Conservation (phyloP, 2,329 filamentous ascomycete genomes). For the Seiridium cupressi region DNA sequence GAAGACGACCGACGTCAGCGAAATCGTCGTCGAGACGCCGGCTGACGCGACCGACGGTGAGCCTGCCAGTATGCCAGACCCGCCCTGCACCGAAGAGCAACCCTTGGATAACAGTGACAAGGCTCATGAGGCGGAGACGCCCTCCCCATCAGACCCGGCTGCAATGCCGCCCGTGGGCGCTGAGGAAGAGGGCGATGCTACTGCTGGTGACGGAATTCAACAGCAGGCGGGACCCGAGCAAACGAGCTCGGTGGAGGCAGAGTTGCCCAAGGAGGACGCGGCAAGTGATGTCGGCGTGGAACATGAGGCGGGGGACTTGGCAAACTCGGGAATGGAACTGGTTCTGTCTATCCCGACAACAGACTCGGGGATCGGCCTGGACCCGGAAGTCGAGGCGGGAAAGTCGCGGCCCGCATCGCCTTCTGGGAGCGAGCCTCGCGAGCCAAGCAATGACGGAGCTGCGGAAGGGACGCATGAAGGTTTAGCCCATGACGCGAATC, state of each 20-base stretch:
- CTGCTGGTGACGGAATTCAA: not conserved
- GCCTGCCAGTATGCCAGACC: not conserved
- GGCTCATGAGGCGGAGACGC: not conserved
- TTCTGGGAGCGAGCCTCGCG: conserved; percentile 1
- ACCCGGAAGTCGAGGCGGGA: not conserved
- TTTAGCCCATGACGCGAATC: not conserved
- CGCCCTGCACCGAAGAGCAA: not conserved
- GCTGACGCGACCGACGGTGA: not conserved
- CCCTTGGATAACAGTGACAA: conserved; percentile 3
- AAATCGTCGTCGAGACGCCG: not conserved
- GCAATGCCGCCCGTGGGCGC: not conserved
- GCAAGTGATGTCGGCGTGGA: not conserved
- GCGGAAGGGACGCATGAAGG: not conserved
- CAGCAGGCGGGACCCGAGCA: not conserved
- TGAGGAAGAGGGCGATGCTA: not conserved
- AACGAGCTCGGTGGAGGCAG: not conserved
- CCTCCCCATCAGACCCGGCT: not conserved
- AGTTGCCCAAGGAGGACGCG: not conserved
- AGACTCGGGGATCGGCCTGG: not conserved
- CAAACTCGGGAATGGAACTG: too few species aligned
- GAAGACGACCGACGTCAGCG: not conserved
- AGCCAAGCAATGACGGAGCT: not conserved
- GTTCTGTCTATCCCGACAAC: not conserved
- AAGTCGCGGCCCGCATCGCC: not conserved
- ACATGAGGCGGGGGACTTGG: too few species aligned